phyloP scores from a whole-genome alignment of 176 grass and related monocot genomes.

The Hordeum marinum region DNA sequence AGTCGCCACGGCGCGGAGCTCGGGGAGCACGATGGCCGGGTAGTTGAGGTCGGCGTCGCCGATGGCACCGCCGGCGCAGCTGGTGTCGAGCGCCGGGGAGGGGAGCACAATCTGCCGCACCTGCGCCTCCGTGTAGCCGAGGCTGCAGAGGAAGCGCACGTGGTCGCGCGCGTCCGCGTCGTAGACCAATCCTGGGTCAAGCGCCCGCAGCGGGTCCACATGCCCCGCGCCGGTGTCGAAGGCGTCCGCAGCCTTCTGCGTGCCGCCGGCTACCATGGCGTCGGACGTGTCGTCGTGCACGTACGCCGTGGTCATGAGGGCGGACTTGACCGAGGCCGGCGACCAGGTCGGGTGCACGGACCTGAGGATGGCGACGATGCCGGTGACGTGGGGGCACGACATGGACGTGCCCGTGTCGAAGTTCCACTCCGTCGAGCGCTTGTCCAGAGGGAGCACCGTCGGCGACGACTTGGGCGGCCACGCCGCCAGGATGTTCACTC shows the following conservation, averaged over 20 bases:
- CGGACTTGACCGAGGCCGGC: constrained; percentile 78
- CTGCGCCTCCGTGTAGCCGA: constrained; percentile 56
- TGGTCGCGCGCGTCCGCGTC: constrained; percentile 59
- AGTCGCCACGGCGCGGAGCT: constrained; percentile 40
- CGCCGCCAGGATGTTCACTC: constrained; percentile 82
- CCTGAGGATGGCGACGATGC: constrained; percentile 76
- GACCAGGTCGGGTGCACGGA: constrained; percentile 81
- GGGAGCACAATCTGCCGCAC: constrained; percentile 63
- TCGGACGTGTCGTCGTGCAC: constrained; percentile 57
- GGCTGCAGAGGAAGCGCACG: constrained; percentile 65
- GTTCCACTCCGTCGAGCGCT: constrained; percentile 64
- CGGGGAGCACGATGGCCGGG: constrained; percentile 57
- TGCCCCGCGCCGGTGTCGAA: constrained; percentile 84
- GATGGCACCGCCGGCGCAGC: constrained; percentile 13
- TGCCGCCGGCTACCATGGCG: constrained; percentile 59
- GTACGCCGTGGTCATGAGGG: constrained; percentile 89
- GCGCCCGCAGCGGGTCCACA: constrained; percentile 59
- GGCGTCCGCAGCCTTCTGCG: constrained; percentile 64
- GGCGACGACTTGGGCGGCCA: constrained; percentile 73
- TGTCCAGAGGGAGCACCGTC: constrained; percentile 53
- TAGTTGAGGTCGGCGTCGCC: constrained; percentile 56
- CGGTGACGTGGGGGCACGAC: constrained; percentile 88
- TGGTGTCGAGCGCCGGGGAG: constrained; percentile 40
- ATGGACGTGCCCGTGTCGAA: constrained; percentile 86
- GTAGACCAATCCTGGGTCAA: constrained; percentile 86